Percentiles rank a stretch among this genome's conserved stretches.
phyloP scores from a whole-genome alignment of 345 rosid species.

The Eucalyptus virginea region DNA sequence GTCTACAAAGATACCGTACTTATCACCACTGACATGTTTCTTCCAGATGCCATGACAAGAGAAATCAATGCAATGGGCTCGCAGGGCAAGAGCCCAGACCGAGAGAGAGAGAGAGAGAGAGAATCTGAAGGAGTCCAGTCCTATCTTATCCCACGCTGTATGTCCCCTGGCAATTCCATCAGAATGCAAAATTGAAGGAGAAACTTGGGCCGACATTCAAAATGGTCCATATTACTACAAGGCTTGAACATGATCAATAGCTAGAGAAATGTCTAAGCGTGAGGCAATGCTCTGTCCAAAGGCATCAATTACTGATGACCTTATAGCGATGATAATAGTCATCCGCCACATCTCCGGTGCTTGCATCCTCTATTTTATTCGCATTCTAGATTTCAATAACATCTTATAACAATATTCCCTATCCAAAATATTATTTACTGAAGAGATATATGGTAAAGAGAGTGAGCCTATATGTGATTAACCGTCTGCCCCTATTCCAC shows the following conservation, averaged over 20 bases:
- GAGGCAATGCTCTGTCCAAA: neutral
- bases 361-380: neutral
- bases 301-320: neutral
- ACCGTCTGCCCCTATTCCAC: neutral
- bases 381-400: neutral
- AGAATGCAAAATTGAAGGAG: neutral
- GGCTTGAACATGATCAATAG: neutral
- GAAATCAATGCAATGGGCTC: neutral
- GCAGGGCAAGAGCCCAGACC: neutral
- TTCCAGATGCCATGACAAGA: neutral
- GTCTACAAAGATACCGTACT: neutral
- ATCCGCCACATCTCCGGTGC: neutral
- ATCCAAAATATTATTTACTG: neutral
- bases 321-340: neutral
- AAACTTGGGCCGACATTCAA: neutral
- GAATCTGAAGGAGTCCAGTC: neutral
- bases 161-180: neutral
- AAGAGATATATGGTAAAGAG: neutral
- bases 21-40: neutral
- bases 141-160: neutral
- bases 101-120: neutral
- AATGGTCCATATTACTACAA: neutral
- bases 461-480: too few species aligned
- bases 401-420: neutral
- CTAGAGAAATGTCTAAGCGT: neutral